phyloP scores from a whole-genome alignment of 2,329 filamentous ascomycete species.

The Cladophialophora psammophila region DNA sequence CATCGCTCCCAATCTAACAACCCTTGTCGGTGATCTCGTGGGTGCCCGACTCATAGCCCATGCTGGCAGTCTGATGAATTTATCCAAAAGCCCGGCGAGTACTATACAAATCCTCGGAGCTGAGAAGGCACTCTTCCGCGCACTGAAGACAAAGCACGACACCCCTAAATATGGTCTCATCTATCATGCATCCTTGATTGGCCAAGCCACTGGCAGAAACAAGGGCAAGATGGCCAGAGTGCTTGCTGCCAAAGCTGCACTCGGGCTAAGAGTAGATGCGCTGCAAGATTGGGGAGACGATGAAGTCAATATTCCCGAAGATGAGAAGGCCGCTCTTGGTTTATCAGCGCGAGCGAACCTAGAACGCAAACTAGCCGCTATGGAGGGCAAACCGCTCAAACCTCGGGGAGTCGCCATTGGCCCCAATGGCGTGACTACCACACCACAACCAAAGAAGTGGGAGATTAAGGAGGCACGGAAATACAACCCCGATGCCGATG shows the following conservation, averaged over 20 bases:
- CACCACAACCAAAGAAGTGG: constrained; percentile 73
- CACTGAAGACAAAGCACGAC: constrained; percentile 98
- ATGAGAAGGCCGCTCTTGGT: constrained; percentile 85
- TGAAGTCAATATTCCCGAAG: constrained; percentile 72
- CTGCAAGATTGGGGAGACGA: constrained; percentile 78
- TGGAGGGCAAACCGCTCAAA: constrained; percentile 90
- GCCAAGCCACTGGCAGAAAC: constrained; percentile 96
- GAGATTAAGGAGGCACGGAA: constrained; percentile 90
- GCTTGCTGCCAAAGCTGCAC: constrained; percentile 89
- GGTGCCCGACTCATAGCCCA: constrained; percentile 95
- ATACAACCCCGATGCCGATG: constrained; percentile 95
- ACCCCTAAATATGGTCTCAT: constrained; percentile 98
- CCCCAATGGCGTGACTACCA: constrained; percentile 71
- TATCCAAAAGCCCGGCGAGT: constrained; percentile 92
- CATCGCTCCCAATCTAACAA: constrained; percentile 93
- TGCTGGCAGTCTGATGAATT: constrained; percentile 89
- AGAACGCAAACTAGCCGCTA: constrained; percentile 58
- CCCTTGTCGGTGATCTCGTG: constrained; percentile 90
- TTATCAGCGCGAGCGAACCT: constrained; percentile 62
- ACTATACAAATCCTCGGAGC: constrained; percentile 98
- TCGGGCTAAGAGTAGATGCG: constrained; percentile 92
- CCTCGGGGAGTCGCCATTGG: constrained; percentile 77
- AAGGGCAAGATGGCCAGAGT: constrained; percentile 99
- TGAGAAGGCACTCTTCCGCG: constrained; percentile 98
- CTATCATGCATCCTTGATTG: constrained; percentile 91